phyloP scores from a whole-genome alignment of 163 green algal genomes.

The Volvox carteri region DNA sequence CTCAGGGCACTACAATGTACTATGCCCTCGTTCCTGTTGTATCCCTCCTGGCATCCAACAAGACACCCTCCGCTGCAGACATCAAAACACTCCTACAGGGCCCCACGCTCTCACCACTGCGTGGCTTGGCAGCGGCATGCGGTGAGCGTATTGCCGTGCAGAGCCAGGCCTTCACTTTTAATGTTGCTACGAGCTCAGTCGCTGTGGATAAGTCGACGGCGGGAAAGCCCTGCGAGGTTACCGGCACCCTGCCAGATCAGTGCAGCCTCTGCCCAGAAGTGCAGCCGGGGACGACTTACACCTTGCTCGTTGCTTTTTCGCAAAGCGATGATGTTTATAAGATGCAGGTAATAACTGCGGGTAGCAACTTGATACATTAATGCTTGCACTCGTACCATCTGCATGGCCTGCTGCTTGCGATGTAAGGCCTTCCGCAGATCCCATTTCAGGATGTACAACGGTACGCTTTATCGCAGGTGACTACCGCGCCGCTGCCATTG shows the following conservation, averaged over 20 bases:
- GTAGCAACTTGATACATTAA: no score
- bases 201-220: background rate
- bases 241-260: conserved; percentile 5
- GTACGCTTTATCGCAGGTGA: conserved; percentile 27
- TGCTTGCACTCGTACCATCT: no score
- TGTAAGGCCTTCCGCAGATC: no score
- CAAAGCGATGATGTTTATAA: conserved; percentile 7
- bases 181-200: background rate
- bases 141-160: conserved; percentile 18
- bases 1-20: background rate
- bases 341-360: conserved; percentile 26
- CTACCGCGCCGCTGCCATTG: background rate
- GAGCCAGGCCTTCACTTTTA: conserved; percentile 24
- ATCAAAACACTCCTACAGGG: conserved; percentile 30
- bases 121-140: conserved; percentile 7
- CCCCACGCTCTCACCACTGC: conserved; percentile 2
- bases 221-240: conserved; percentile 5
- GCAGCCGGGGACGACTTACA: background rate
- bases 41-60: background rate
- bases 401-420: no score
- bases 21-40: conserved; percentile 42
- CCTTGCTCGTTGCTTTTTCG: conserved; percentile 17
- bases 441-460: no score
- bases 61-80: background rate
- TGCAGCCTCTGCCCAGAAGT: conserved; percentile 47